Conservation (phyloP, 441 rosid species). For the Pelargonium citronellum region DNA sequence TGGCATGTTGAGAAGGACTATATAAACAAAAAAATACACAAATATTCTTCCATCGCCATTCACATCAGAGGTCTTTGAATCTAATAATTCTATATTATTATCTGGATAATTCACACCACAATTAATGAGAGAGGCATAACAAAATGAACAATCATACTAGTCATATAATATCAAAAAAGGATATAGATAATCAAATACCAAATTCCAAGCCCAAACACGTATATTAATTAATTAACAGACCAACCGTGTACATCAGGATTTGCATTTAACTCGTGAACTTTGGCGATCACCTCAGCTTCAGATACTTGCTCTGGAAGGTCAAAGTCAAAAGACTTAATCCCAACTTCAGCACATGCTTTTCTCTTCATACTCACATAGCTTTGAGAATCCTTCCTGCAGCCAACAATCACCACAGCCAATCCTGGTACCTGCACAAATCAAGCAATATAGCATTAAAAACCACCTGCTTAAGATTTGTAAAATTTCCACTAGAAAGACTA, state of each 20-base stretch:
- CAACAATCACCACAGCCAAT: slow-evolving; percentile 78
- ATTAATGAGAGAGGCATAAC: neutral
- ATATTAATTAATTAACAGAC: slow-evolving; percentile 16
- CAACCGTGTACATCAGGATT: slow-evolving; percentile 74
- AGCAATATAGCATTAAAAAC: neutral
- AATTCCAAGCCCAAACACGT: neutral
- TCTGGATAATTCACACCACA: neutral
- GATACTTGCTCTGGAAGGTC: slow-evolving; percentile 72
- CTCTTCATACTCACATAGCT: slow-evolving; percentile 87
- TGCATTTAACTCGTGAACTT: slow-evolving; percentile 70
- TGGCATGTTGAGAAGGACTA: too few relatives aligned
- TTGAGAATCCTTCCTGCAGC: slow-evolving; percentile 69
- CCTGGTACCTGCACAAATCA: slow-evolving; percentile 61
- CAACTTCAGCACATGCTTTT: slow-evolving; percentile 87
- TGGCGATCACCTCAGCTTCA: slow-evolving; percentile 61
- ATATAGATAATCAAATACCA: neutral
- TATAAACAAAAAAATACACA: too few relatives aligned
- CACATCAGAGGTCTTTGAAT: too few relatives aligned
- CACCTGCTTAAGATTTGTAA: neutral
- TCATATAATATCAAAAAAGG: neutral
- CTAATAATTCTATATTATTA: neutral
- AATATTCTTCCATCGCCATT: too few relatives aligned
- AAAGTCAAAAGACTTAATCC: slow-evolving; percentile 65
- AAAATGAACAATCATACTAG: neutral
- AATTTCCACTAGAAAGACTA: neutral